Evolutionary conservation across 805 yeast genomes (phyloP), one percentile per base, ranked within the genome.

Genomic region (Lipomyces yamanashiensis): DNA sequence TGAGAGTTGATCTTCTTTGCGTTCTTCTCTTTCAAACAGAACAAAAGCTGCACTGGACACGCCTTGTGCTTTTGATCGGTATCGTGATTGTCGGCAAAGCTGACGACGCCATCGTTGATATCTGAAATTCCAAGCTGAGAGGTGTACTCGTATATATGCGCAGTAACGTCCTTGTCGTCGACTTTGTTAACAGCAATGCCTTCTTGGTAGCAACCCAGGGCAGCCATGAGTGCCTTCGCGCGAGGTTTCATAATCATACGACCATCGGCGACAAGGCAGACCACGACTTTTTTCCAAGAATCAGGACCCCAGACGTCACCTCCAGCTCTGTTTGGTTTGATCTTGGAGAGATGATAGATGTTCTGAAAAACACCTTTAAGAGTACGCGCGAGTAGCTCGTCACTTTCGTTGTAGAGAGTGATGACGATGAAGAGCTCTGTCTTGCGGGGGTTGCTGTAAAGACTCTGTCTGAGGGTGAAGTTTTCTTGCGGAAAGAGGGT

Each of bases 111-210:
- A 92, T 87, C 13, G 82, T 81, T 58, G 85, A 85, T 48, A 79
- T 80, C 17, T 89, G 85, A 47, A 59, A 92, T 89, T 7, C 96
- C 96, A 58, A 92, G 90, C 81, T 91, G 87, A 1, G 97, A 87
- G 7, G 97, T 92, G 75, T 92, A 95, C 74, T 93, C 99, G 75
- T 92, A 93, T 45, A 93, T 83, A 76, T 93, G 99, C 51, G 96
- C 87, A 44, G 85, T 85, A 13, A 93, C 98, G 37, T 85, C 83
- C 61, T 85, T 83, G 61, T 88, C 93, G 74, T 92, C 91, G 71
- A 95, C 91, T 73, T 86, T 88, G 72, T 90, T 89, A 74, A 92
- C 92, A 52, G 98, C 98, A 76, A 92, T 91, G 0, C 98, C 98
- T 65, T 92, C 98, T 76, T 95, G 99, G 74, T 87, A 93, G 47